Evolutionary conservation across 192 early-diverging fungal species (phyloP).

Genomic region (Podila minutissima): DNA sequence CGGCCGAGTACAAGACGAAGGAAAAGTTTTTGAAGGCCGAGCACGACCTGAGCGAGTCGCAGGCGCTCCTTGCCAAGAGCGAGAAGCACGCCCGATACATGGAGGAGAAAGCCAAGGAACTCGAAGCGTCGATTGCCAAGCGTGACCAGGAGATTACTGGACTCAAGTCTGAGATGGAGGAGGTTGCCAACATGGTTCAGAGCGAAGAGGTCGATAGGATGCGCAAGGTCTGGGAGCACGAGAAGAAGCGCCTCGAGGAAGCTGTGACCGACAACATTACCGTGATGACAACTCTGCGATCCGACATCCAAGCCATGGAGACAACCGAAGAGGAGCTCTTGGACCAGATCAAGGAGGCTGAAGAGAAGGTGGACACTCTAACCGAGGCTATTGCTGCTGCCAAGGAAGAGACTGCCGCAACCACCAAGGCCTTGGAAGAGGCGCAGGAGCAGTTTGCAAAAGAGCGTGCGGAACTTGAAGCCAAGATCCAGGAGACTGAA

Average conservation of each 20-base stretch:
- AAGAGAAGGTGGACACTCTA: conserved; percentile 8
- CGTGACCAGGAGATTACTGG: conserved; percentile 52
- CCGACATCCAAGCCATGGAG: conserved; percentile 57
- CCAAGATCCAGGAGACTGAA: conserved; percentile 18
- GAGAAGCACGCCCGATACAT: conserved; percentile 20
- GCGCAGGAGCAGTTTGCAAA: conserved; percentile 7
- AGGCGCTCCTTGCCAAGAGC: conserved; percentile 25
- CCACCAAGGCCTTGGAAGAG: conserved; percentile 6
- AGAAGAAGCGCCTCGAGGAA: conserved; percentile 58
- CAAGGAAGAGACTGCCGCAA: conserved; percentile 9
- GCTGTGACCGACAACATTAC: conserved; percentile 46
- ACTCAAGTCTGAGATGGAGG: conserved; percentile 58
- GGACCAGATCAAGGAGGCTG: conserved; percentile 19
- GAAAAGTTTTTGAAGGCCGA: conserved; percentile 26
- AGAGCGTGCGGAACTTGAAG: conserved; percentile 13
- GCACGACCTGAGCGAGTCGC: conserved; percentile 38
- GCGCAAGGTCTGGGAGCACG: conserved; percentile 60
- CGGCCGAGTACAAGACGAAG: conserved; percentile 17
- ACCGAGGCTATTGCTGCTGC: conserved; percentile 12
- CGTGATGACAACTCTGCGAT: conserved; percentile 40
- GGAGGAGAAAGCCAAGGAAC: conserved; percentile 25
- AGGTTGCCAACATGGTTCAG: conserved; percentile 56
- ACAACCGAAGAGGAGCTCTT: conserved; percentile 42
- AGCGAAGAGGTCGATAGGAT: conserved; percentile 62
- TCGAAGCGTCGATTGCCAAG: conserved; percentile 28